Evolutionary conservation across 1,139 yeast genomes (phyloP).

Genomic region (Meyerozyma guilliermondii): DNA sequence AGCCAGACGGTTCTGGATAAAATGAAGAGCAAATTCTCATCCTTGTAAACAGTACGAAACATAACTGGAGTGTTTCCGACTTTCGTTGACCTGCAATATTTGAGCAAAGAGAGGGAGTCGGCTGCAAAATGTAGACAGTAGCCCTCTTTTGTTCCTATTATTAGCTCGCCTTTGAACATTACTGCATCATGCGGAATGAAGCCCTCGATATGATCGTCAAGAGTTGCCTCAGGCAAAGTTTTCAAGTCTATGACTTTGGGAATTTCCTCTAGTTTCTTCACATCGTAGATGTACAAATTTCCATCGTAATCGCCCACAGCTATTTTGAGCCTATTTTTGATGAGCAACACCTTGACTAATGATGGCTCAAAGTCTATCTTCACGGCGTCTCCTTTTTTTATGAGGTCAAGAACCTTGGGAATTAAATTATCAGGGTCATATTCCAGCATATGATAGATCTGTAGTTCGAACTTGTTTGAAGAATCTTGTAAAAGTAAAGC

Average conservation of each 20-base stretch:
- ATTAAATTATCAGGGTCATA: not conserved
- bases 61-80: slow-evolving; percentile 23
- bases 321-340: slow-evolving; percentile 4
- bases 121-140: slow-evolving; percentile 16
- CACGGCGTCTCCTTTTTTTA: not conserved
- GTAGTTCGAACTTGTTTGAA: not conserved
- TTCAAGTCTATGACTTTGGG: slow-evolving; percentile 5
- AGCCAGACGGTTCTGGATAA: slow-evolving; percentile 40
- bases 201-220: slow-evolving; percentile 2
- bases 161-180: slow-evolving; percentile 7
- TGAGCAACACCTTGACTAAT: slow-evolving; percentile 9
- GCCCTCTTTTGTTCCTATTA: slow-evolving; percentile 31
- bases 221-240: slow-evolving; percentile 5
- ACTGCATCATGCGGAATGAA: slow-evolving; percentile 17
- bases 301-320: slow-evolving; percentile 21
- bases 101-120: not conserved
- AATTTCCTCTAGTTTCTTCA: not conserved
- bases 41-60: slow-evolving; percentile 8
- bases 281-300: slow-evolving; percentile 6
- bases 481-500: not conserved
- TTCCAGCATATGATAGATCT: slow-evolving; percentile 6
- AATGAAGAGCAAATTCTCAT: slow-evolving; percentile 20
- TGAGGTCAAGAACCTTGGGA: not conserved
- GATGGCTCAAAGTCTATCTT: slow-evolving; percentile 16
- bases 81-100: slow-evolving; percentile 11